Evolutionary conservation across 306 rosid genomes (phyloP).

Genomic region (Quercus cerris): DNA sequence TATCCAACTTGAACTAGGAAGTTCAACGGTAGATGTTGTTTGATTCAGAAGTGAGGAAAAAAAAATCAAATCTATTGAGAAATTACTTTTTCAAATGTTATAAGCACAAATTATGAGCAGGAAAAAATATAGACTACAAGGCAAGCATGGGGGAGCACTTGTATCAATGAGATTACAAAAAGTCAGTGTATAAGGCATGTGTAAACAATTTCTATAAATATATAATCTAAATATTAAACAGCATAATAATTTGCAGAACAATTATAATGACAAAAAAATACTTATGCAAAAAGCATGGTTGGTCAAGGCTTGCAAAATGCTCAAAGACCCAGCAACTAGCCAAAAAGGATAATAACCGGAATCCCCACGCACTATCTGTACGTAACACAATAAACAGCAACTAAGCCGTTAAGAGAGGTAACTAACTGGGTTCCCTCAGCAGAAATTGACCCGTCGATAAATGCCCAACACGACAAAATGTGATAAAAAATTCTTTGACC

Average conservation of each 20-base stretch:
- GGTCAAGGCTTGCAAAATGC: background rate
- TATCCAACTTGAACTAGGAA: background rate
- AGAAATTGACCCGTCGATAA: background rate
- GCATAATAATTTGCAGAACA: background rate
- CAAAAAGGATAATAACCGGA: background rate
- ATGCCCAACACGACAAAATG: background rate
- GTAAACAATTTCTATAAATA: background rate
- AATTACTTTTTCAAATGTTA: background rate
- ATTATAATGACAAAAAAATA: background rate
- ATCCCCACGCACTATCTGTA: background rate
- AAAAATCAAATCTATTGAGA: background rate
- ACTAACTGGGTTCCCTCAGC: background rate
- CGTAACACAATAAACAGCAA: background rate
- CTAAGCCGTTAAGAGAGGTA: background rate
- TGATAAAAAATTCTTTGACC: background rate
- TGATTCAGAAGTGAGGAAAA: background rate
- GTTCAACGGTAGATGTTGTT: background rate
- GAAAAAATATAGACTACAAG: background rate
- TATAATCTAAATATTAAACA: background rate
- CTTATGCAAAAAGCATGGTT: background rate
- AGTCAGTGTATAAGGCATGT: background rate
- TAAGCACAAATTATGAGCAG: background rate
- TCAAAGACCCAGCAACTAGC: background rate
- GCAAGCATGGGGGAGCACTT: background rate
- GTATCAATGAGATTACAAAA: background rate